Evolutionary conservation across 1,284 basidiomycete genomes (phyloP), one percentile per base, ranked within the genome.

Genomic region (Microbotryum silenes-acaulis): DNA sequence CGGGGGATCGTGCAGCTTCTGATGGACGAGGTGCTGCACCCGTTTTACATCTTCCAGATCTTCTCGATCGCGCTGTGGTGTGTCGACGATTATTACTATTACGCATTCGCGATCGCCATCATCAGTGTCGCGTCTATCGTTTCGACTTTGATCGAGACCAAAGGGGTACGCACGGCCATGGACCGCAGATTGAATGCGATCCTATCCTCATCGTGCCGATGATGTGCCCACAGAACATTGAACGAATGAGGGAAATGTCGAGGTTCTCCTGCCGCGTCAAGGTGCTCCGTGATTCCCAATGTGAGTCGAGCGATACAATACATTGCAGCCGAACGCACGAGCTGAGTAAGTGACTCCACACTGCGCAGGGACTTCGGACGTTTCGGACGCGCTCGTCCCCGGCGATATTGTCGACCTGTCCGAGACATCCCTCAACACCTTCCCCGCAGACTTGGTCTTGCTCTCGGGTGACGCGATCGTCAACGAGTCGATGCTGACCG

Each of bases 401-500:
- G 96, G 96, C 29, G 96, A 99, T 74, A 81, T 98, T 60, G 81
- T 97, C 70, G 91, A 97, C 74, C 80, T 97, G 10, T 86, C 89
- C 16, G 84, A 86, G 54, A 81, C 89, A 1, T 81, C 83, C 18
- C 80, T 96, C 20, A 77, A 83, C 9, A 78, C 87, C 37, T 82
- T 99, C 68, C 96, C 96, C 1, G 89, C 91, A 16, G 96, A 99
- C 74, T 82, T 94, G 66, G 83, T 97, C 68, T 81, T 97, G 20
- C 83, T 98, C 33, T 89, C 89, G 7, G 94, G 96, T 6, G 96
- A 97, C 73, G 91, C 91, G 0, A 96, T 98, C 66, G 88, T 97
- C 60, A 97, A 98, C 74, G 96, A 98, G 78, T 94, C 91, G 66
- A 97, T 97, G 94, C 83, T 98, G 20, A 97, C 92, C 0, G 92